phyloP scores from a whole-genome alignment of 257 asterid species.

The Hygrophila difformis region DNA sequence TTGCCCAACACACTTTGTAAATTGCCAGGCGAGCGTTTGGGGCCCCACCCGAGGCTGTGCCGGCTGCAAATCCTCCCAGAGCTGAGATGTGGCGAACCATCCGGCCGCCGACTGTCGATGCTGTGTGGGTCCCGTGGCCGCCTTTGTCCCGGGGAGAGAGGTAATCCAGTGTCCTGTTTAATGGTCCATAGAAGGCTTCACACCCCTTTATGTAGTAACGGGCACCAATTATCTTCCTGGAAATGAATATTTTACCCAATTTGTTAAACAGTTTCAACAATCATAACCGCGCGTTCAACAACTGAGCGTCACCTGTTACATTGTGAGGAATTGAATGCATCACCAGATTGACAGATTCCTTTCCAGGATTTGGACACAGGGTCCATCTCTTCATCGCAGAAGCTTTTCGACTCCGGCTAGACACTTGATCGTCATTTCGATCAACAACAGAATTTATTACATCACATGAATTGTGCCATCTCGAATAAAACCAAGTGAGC shows the following conservation, averaged over 20 bases:
- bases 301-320: slow-evolving; percentile 45
- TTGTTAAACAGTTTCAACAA: too few species aligned
- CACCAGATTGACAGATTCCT: slow-evolving; percentile 78
- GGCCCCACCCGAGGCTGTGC: too few species aligned
- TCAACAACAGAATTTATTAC: not conserved
- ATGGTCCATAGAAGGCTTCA: slow-evolving; percentile 53
- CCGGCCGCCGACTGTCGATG: slow-evolving; percentile 65
- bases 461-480: not conserved
- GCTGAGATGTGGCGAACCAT: slow-evolving; percentile 36
- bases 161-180: slow-evolving; percentile 50
- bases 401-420: slow-evolving; percentile 92
- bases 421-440: slow-evolving; percentile 47
- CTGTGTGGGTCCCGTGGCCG: slow-evolving; percentile 92
- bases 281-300: too few species aligned
- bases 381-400: slow-evolving; percentile 55
- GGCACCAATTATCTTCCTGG: slow-evolving; percentile 82
- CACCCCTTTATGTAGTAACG: slow-evolving; percentile 73
- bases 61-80: slow-evolving; percentile 66
- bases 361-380: slow-evolving; percentile 69
- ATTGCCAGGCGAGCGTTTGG: too few species aligned
- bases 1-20: slow-evolving; percentile 88
- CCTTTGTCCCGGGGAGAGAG: slow-evolving; percentile 81
- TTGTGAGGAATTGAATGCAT: slow-evolving; percentile 53
- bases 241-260: too few species aligned
- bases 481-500: too few species aligned